phyloP scores from a whole-genome alignment of 768 basidiomycete genomes.

The Asterophora lycoperdoides region DNA sequence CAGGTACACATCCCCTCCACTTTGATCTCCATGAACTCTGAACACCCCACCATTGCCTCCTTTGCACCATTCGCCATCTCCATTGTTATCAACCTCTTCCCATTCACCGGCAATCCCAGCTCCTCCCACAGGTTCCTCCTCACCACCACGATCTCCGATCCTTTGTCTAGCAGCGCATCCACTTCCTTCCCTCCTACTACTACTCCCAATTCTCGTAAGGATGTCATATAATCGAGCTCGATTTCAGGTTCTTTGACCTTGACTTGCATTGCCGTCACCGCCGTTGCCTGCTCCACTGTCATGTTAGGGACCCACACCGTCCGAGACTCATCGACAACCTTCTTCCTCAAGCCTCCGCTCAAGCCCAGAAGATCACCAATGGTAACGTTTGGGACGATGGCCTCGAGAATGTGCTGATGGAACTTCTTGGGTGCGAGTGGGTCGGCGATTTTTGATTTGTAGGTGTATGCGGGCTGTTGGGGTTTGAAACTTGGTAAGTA shows the following conservation, averaged over 20 bases:
- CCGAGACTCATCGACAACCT: too few species aligned
- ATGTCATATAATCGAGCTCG: not conserved
- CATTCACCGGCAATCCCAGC: constrained; percentile 11
- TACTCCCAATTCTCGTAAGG: constrained; percentile 12
- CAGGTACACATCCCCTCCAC: too few species aligned
- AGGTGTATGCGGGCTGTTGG: too few species aligned
- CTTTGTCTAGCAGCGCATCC: too few species aligned
- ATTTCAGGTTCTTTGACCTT: too few species aligned
- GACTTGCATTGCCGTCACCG: too few species aligned
- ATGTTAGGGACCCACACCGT: too few species aligned
- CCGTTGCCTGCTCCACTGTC: not conserved
- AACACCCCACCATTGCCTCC: not conserved
- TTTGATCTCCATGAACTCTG: constrained; percentile 15
- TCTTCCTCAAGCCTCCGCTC: too few species aligned
- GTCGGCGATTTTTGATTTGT: not conserved
- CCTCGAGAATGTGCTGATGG: not conserved
- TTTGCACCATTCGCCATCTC: not conserved
- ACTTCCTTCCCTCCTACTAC: constrained; percentile 4
- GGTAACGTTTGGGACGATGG: not conserved
- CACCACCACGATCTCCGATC: constrained; percentile 24
- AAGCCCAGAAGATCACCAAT: too few species aligned
- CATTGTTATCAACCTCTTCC: constrained; percentile 8
- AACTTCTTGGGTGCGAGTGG: not conserved
- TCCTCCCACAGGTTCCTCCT: constrained; percentile 9
- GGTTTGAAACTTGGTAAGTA: too few species aligned